Evolutionary conservation across 345 rosid genomes (phyloP), one percentile per base, ranked within the genome.

Genomic region (Corchorus capsularis): DNA sequence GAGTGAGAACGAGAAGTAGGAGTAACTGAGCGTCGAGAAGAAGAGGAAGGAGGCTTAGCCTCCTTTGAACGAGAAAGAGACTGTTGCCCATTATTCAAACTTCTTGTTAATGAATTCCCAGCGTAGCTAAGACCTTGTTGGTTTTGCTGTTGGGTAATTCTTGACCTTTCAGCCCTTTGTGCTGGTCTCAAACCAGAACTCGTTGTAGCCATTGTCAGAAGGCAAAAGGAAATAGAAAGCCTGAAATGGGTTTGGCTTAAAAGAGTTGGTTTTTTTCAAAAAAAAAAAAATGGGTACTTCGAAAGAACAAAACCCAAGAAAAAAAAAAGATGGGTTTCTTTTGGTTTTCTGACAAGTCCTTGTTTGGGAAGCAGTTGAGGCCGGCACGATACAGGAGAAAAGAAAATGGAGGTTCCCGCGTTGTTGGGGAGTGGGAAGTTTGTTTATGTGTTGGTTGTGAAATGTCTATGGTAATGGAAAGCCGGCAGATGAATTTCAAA

Each of bases 21-120:
- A 79, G 93, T 85, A 82, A 83, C 87, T 77, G 96, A 87, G 77
- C 97, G 98, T 64, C 94, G 82, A 16, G 83, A 61, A 49, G 85
- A 68, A 35, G 84, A 82, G 45, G 82, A 22, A 53, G 86, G 62
- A 8, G 87, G 84, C 4, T 83, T 82, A 11, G 82, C 74, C 3
- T 85, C 88, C 63, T 80, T 88, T 66, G 78, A 83, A 63, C 87
- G 87, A 74, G 81, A 50, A 60, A 81, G 65, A 66, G 87, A 78
- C 73, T 82, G 87, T 8, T 78, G 82, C 60, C 83, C 80, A 57
- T 77, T 77, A 65, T 77, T 72, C 45, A 83, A 78, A 73, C 83
- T 86, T 76, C 82, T 84, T 0, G 88, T 72, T 39, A 75, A 63
- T 9, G 78, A 79, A 75, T 78, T 81, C 73, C 77, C 69, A 69